Evolutionary conservation across 768 basidiomycete genomes (phyloP).

Genomic region (Termitomyces sp.): DNA sequence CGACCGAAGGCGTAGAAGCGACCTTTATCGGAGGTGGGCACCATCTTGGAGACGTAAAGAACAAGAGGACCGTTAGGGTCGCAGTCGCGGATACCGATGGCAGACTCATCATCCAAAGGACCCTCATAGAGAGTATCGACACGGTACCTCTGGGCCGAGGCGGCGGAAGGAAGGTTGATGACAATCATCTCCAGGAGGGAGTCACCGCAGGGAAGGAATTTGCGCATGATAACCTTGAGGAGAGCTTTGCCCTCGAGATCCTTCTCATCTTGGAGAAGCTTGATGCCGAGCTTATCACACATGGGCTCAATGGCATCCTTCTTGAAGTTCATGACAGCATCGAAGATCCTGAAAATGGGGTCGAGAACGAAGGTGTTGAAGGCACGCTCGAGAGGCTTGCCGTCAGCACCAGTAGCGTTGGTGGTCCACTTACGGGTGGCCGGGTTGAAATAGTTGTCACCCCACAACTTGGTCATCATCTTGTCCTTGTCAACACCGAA

Average conservation of each 20-base stretch:
- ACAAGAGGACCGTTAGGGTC: constrained; percentile 95
- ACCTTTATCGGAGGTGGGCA: constrained; percentile 98
- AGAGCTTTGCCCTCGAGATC: constrained; percentile 93
- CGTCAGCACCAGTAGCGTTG: constrained; percentile 67
- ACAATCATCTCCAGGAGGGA: constrained; percentile 99
- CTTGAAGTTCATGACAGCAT: constrained; percentile 98
- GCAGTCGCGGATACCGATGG: constrained; percentile 96
- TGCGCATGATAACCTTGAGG: constrained; percentile 97
- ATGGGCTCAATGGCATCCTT: constrained; percentile 80
- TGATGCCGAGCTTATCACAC: constrained; percentile 94
- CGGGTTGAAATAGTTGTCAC: constrained; percentile 99
- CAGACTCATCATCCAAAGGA: constrained; percentile 99
- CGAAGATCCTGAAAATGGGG: constrained; percentile 98
- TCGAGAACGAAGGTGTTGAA: constrained; percentile 99
- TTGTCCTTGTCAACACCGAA: constrained; percentile 98
- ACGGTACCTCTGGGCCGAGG: constrained; percentile 95
- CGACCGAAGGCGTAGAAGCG: constrained; percentile 99
- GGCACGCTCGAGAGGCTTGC: constrained; percentile 90
- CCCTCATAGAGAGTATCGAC: constrained; percentile 99
- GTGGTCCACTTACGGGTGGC: constrained; percentile 94
- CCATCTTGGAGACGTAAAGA: constrained; percentile 99
- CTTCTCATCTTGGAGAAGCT: constrained; percentile 81
- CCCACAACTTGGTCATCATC: constrained; percentile 97
- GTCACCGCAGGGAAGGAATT: constrained; percentile 98
- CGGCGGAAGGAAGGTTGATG: constrained; percentile 96